A percentile compares a stretch with the other conserved stretches of the same genome.
phyloP scores from a whole-genome alignment of 2,329 filamentous ascomycete genomes.

The Lasiodiplodia hormozganensis region DNA sequence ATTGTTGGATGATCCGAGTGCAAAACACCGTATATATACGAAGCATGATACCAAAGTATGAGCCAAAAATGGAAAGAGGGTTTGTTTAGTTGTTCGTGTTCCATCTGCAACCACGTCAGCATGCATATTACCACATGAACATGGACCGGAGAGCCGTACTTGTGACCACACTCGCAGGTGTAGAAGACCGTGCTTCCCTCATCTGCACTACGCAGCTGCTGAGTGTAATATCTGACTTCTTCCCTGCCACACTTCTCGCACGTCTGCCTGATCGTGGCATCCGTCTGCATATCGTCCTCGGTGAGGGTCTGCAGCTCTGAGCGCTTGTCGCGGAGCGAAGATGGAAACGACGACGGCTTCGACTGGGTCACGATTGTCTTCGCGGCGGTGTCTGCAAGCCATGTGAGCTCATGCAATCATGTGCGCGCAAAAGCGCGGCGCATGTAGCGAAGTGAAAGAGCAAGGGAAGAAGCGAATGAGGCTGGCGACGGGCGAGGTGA shows the following conservation, averaged over 20 bases:
- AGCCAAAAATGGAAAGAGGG: conserved; percentile 27
- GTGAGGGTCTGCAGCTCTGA: conserved; percentile 87
- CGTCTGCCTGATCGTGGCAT: conserved; percentile 70
- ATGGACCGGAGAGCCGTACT: conserved; percentile 62
- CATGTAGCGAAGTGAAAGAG: conserved; percentile 6
- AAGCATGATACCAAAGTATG: conserved; percentile 27
- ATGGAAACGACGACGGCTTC: conserved; percentile 91
- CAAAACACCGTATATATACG: conserved; percentile 20
- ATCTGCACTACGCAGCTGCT: conserved; percentile 89
- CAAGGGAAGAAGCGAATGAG: neutral
- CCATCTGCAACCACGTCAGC: conserved; percentile 46
- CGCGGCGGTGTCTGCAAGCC: conserved; percentile 69
- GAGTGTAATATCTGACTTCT: conserved; percentile 83
- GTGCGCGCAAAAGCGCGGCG: neutral
- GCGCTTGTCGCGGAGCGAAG: conserved; percentile 80
- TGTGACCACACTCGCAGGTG: conserved; percentile 84
- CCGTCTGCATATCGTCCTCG: conserved; percentile 77
- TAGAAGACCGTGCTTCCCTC: conserved; percentile 95
- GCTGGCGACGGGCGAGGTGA: neutral
- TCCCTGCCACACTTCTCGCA: conserved; percentile 83
- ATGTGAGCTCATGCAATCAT: conserved; percentile 24
- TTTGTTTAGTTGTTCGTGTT: conserved; percentile 66
- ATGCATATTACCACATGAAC: conserved; percentile 18
- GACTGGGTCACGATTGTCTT: conserved; percentile 81
- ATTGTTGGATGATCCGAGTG: conserved; percentile 13